phyloP scores from a whole-genome alignment of 371 early-diverging fungal species.

The Mortierella sp. region DNA sequence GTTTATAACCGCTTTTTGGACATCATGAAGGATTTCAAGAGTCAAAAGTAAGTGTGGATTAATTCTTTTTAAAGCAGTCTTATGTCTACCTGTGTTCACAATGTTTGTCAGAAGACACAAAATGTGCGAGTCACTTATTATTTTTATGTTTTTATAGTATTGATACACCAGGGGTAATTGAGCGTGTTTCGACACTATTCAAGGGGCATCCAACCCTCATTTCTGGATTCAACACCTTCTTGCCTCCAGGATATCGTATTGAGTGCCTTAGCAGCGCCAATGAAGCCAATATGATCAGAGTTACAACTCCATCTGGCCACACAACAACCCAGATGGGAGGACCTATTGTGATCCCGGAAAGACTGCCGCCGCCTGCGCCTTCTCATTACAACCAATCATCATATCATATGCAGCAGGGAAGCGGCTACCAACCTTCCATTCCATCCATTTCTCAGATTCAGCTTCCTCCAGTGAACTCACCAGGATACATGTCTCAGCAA shows the following conservation, averaged over 20 bases:
- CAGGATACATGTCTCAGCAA: constrained; percentile 49
- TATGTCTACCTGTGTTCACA: background rate
- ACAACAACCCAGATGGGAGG: constrained; percentile 69
- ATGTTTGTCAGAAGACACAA: background rate
- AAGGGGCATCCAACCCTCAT: constrained; percentile 94
- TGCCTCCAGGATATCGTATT: constrained; percentile 97
- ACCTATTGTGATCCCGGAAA: constrained; percentile 57
- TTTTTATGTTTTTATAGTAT: constrained; percentile 65
- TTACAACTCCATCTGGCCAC: constrained; percentile 89
- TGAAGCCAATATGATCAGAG: constrained; percentile 81
- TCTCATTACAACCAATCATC: constrained; percentile 49
- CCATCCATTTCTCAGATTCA: constrained; percentile 57
- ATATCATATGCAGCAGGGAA: constrained; percentile 50
- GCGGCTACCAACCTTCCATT: constrained; percentile 51
- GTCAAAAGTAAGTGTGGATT: constrained; percentile 81
- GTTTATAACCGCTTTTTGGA: constrained; percentile 98
- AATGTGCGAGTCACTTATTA: constrained; percentile 18
- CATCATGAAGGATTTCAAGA: constrained; percentile 99
- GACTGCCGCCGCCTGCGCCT: constrained; percentile 54
- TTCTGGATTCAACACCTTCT: constrained; percentile 98
- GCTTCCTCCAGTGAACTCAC: constrained; percentile 55
- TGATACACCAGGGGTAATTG: constrained; percentile 98
- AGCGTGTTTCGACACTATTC: constrained; percentile 96
- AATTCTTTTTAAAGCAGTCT: background rate
- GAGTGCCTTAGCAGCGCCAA: constrained; percentile 80